phyloP scores from a whole-genome alignment of 192 early-diverging fungal genomes.

The Rhizophagus clarus region DNA sequence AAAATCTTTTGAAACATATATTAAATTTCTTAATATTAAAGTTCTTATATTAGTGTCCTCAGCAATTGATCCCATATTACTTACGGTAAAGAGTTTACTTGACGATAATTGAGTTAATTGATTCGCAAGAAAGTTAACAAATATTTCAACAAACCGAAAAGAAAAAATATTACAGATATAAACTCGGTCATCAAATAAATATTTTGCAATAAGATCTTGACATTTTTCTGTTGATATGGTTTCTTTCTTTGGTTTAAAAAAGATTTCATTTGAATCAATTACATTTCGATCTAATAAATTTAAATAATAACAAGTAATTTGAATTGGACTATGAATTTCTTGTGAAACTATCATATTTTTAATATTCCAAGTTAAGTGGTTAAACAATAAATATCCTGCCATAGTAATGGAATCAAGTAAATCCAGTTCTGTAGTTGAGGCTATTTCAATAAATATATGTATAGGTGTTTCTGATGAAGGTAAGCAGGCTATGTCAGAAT shows the following conservation, averaged over 20 bases:
- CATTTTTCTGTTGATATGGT: neutral
- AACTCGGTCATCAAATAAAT: neutral
- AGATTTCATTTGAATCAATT: neutral
- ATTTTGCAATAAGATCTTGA: neutral
- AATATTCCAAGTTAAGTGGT: slow-evolving; percentile 30
- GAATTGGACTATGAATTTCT: slow-evolving; percentile 22
- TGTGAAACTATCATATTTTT: slow-evolving; percentile 12
- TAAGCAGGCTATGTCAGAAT: slow-evolving; percentile 4
- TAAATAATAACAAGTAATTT: slow-evolving; percentile 11
- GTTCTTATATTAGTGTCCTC: neutral
- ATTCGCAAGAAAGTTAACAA: neutral
- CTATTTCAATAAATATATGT: slow-evolving; percentile 29
- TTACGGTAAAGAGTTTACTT: slow-evolving; percentile 9
- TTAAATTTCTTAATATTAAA: neutral
- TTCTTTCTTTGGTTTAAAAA: neutral
- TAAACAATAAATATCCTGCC: neutral
- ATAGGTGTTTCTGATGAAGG: neutral
- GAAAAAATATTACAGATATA: neutral
- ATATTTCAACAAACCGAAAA: neutral
- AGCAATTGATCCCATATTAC: neutral
- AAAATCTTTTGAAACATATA: slow-evolving; percentile 6
- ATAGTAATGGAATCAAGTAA: slow-evolving; percentile 22
- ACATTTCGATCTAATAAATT: neutral
- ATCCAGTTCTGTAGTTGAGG: slow-evolving; percentile 28
- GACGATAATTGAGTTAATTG: neutral